phyloP scores from a whole-genome alignment of 2,329 filamentous ascomycete species.

The Alternaria brassicae region DNA sequence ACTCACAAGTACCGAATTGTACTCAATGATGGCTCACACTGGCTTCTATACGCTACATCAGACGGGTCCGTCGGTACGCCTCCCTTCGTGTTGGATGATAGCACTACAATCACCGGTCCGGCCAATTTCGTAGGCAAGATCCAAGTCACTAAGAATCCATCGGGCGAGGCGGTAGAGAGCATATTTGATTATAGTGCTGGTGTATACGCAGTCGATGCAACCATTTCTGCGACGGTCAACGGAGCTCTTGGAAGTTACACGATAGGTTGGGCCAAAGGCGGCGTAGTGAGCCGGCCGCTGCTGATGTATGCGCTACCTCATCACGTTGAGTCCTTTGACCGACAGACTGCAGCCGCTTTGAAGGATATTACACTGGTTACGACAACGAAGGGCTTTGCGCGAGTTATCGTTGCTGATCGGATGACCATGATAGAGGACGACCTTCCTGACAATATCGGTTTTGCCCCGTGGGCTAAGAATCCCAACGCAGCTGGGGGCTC shows the following conservation, averaged over 20 bases:
- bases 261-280: conserved; percentile 74
- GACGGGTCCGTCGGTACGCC: conserved; percentile 64
- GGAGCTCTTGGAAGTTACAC: conserved; percentile 70
- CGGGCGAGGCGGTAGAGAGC: conserved; percentile 62
- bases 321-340: conserved; percentile 78
- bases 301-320: conserved; percentile 93
- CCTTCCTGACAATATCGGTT: conserved; percentile 76
- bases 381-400: conserved; percentile 85
- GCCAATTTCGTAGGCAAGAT: conserved; percentile 76
- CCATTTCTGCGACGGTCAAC: conserved; percentile 56
- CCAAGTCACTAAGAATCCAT: conserved; percentile 82
- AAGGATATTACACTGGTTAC: conserved; percentile 72
- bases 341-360: conserved; percentile 57
- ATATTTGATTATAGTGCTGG: conserved; percentile 80
- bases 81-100: conserved; percentile 72
- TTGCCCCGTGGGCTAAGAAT: conserved; percentile 76
- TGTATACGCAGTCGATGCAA: conserved; percentile 71
- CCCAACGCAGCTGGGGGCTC: conserved; percentile 47
- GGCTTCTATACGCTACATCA: conserved; percentile 80
- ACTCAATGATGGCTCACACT: conserved; percentile 65
- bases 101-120: conserved; percentile 69
- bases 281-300: conserved; percentile 63
- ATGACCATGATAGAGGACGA: conserved; percentile 74
- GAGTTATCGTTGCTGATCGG: conserved; percentile 61
- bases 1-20: conserved; percentile 31